These are phyloP conservation scores for Crucihimalaya himalaica DNA, from an alignment of 345 rosid species.

Conservation along the genomic window DNA sequence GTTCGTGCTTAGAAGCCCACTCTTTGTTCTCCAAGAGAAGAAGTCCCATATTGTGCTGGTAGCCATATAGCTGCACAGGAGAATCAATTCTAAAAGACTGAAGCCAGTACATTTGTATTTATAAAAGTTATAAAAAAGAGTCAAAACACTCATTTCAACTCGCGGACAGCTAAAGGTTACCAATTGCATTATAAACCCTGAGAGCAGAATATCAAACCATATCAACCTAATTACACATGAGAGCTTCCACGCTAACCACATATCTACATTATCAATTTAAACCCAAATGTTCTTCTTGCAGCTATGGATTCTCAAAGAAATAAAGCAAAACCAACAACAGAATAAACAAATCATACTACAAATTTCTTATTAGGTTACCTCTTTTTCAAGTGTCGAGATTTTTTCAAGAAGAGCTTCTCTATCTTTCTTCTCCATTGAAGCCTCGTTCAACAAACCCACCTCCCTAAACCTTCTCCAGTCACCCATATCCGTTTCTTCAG, in stretches of 20 bases:
- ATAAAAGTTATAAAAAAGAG: neutral
- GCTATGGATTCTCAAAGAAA: slow-evolving; percentile 2
- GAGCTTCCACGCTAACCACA: slow-evolving; percentile 6
- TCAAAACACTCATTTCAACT: neutral
- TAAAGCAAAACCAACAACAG: slow-evolving; percentile 10
- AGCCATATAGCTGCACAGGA: slow-evolving; percentile 62
- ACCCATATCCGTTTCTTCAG: slow-evolving; percentile 46
- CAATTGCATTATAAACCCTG: neutral
- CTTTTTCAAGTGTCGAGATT: slow-evolving; percentile 61
- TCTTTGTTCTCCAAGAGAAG: slow-evolving; percentile 82
- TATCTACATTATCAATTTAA: neutral
- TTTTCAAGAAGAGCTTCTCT: slow-evolving; percentile 69
- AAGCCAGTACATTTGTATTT: neutral
- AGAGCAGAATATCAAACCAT: neutral
- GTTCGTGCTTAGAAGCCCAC: slow-evolving; percentile 57
- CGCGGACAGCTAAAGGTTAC: neutral
- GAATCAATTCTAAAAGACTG: neutral
- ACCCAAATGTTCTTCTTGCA: neutral
- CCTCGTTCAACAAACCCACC: slow-evolving; percentile 80
- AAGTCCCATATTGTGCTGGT: slow-evolving; percentile 92
- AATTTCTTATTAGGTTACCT: slow-evolving; percentile 43
- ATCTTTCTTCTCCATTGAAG: slow-evolving; percentile 71
- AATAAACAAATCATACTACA: neutral
- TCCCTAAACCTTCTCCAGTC: slow-evolving; percentile 88
- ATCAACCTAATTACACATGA: neutral